A percentile compares a stretch with the other conserved stretches of the same genome.
Conservation (phyloP, 345 rosid species). For the Citrus trifoliata region DNA sequence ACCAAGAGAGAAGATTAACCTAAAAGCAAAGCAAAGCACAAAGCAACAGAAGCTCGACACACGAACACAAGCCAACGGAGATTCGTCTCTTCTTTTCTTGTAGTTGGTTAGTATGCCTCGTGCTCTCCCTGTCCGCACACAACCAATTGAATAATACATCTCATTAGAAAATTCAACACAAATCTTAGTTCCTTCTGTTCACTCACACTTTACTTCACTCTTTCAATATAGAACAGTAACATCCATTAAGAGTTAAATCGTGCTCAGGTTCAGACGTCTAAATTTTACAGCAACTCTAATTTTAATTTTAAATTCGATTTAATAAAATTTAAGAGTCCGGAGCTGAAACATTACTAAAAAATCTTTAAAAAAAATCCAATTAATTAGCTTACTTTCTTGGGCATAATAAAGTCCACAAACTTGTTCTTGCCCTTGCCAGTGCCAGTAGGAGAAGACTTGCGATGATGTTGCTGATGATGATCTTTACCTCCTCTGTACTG, state of each 20-base stretch:
- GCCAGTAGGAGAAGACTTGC: conserved; percentile 11
- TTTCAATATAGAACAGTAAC: not conserved
- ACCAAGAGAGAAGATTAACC: not conserved
- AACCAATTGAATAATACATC: not conserved
- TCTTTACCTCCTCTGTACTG: conserved; percentile 23
- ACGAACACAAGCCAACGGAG: too few species aligned
- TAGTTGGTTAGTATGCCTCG: conserved; percentile 18
- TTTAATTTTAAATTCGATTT: too few species aligned
- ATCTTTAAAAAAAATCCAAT: too few species aligned
- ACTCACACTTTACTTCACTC: not conserved
- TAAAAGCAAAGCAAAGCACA: not conserved
- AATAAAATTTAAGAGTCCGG: too few species aligned
- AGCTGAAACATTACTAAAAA: too few species aligned
- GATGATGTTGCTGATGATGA: not conserved
- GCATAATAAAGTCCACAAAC: conserved; percentile 18
- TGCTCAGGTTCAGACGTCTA: too few species aligned
- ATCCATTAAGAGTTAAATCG: too few species aligned
- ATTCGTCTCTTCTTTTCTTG: too few species aligned
- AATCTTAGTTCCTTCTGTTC: not conserved
- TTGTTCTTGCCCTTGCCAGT: conserved; percentile 21
- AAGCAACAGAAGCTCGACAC: too few species aligned
- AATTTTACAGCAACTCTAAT: too few species aligned
- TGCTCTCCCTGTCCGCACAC: conserved; percentile 30
- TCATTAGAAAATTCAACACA: not conserved
- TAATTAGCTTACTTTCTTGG: conserved; percentile 23